Evolutionary conservation across 2,329 filamentous ascomycete species (phyloP), one percentile per base, ranked within the genome.

Genomic region (Tolypocladium tropicale): DNA sequence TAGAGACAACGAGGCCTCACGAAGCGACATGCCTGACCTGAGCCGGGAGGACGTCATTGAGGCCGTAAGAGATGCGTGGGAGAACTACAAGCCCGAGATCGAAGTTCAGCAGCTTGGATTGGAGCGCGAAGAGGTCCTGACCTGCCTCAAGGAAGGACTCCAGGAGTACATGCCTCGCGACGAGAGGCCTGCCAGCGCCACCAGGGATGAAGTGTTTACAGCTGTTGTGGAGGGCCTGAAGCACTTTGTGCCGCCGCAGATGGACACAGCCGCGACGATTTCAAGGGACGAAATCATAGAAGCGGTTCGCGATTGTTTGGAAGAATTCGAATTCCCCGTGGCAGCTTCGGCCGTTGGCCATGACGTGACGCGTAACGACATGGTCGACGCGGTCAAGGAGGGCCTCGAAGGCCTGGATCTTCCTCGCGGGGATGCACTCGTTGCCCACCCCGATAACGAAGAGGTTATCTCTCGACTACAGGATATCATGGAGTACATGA

Each of bases 71-170:
- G 91, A 96, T 63, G 93, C 92, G 1, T 95, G 91, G 84, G 93
- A 96, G 67, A 89, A 85, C 55, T 95, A 95, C 73, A 95, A 95
- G 72, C 93, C 93, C 1, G 90, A 96, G 64, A 90, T 96, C 53
- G 87, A 95, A 63, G 80, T 95, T 5, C 88, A 96, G 63, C 90
- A 95, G 64, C 88, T 95, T 59, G 93, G 92, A 2, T 77, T 97
- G 1, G 93, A 96, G 68, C 82, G 90, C 6, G 90, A 96, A 14
- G 93, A 97, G 66, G 88, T 97, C 52, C 77, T 97, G 16, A 84
- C 88, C 41, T 95, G 91, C 61, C 78, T 97, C 30, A 85, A 89
- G 62, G 88, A 96, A 73, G 93, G 93, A 0, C 79, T 97, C 0
- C 84, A 89, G 61, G 84, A 90, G 51, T 91, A 94, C 66, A 78